A percentile compares a stretch with the other conserved stretches of the same genome.
Evolutionary conservation across 805 yeast genomes (phyloP).

Genomic region (Komagataella populi): DNA sequence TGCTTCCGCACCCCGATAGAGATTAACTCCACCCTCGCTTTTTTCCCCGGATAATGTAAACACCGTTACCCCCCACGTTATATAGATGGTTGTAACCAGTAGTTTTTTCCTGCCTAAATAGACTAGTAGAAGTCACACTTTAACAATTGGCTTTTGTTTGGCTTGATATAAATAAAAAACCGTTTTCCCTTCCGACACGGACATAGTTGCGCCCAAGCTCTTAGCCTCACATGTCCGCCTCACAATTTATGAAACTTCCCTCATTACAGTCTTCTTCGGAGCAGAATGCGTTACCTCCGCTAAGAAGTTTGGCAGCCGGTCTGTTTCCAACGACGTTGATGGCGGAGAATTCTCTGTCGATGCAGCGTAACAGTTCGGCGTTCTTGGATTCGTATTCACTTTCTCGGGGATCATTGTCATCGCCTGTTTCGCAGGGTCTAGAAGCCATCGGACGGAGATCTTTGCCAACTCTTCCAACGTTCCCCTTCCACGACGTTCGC

Average conservation of each 20-base stretch:
- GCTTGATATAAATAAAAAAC: not conserved
- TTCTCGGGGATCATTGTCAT: not conserved
- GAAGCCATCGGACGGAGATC: slow-evolving; percentile 1
- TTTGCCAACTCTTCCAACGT: not conserved
- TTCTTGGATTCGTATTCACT: not conserved
- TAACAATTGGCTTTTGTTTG: not conserved
- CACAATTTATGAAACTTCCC: not conserved
- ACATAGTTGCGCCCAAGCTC: not conserved
- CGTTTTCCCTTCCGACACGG: not conserved
- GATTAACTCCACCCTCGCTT: not conserved
- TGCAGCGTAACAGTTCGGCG: not conserved
- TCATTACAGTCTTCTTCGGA: not conserved
- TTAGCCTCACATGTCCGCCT: not conserved
- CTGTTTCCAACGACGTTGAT: not conserved
- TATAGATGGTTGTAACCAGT: not conserved
- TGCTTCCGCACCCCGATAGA: not conserved
- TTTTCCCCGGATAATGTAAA: not conserved
- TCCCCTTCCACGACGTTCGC: not conserved
- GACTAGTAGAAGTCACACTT: not conserved
- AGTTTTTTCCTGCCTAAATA: not conserved
- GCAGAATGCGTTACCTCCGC: not conserved
- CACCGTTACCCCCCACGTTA: not conserved
- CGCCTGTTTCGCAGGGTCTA: not conserved
- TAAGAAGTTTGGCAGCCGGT: not conserved
- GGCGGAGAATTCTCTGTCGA: not conserved